A percentile compares a stretch with the other conserved stretches of the same genome.
These are phyloP conservation scores for Micromonas pusilla DNA, from an alignment of 139 green algal species.

Conservation along the genomic window DNA sequence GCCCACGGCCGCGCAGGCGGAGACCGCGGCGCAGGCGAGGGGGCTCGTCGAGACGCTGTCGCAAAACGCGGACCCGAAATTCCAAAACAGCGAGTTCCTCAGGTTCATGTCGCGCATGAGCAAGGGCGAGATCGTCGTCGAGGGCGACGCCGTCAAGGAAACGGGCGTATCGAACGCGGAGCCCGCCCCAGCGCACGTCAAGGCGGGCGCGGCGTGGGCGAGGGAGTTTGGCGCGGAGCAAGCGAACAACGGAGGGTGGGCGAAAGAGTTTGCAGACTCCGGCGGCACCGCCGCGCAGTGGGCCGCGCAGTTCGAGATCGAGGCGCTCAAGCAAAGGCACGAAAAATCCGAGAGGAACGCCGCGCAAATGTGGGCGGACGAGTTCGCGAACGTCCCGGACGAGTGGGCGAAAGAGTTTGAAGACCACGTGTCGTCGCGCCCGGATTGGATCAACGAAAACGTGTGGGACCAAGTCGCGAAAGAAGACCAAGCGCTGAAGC, in stretches of 20 bases:
- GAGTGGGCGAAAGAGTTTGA: constrained; percentile 17
- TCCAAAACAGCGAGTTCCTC: constrained; percentile 83
- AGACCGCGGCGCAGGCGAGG: constrained; percentile 39
- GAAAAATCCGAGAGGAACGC: neutral
- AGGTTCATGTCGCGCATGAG: constrained; percentile 95
- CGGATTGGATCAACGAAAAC: neutral
- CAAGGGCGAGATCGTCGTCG: constrained; percentile 35
- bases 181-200: too few relatives aligned
- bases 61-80: constrained; percentile 60
- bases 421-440: neutral
- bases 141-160: neutral
- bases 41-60: constrained; percentile 25
- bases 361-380: constrained; percentile 17
- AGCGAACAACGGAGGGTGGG: neutral
- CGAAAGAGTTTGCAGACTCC: neutral
- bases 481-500: neutral
- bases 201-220: neutral
- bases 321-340: neutral
- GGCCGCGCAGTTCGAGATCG: neutral
- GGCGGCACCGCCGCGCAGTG: neutral
- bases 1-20: constrained; percentile 43
- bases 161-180: too few relatives aligned
- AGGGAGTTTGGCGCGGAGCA: constrained; percentile 7
- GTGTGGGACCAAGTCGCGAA: neutral
- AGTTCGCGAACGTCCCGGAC: constrained; percentile 7